Evolutionary conservation across 495 filamentous ascomycete genomes (phyloP), one percentile per base, ranked within the genome.

Genomic region (Penicillium odoratum): DNA sequence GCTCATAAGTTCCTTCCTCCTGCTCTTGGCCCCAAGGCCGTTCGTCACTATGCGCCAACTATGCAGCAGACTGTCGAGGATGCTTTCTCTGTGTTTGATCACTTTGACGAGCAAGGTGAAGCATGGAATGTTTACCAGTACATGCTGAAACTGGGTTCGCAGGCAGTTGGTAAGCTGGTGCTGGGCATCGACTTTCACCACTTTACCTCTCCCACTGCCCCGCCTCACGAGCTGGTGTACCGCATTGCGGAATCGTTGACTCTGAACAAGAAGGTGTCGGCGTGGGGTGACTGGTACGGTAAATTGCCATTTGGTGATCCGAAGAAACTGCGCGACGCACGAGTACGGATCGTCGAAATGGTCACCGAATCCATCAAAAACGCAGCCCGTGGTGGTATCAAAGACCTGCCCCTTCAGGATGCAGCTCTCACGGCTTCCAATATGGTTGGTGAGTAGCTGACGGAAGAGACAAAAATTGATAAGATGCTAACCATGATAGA

Each of bases 1-100:
- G 73, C 73, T 0, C 82, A 84, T 65, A 84, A 83, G 62, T 85
- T 82, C 61, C 54, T 85, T 1, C 79, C 82, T 0, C 81, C 82
- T 0, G 74, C 75, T 1, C 55, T 85, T 34, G 70, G 70, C 0
- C 82, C 82, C 18, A 81, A 79, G 55, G 82, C 81, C 0, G 78
- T 84, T 7, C 64, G 74, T 5, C 82, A 84, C 55, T 83, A 83
- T 60, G 72, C 77, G 0, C 78, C 80, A 2, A 69, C 69, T 6
- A 83, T 85, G 78, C 79, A 83, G 50, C 53, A 70, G 9, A 70
- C 72, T 0, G 74, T 74, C 0, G 64, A 75, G 40, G 61, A 70
- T 33, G 44, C 71, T 11, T 83, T 82, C 58, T 61, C 55, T 6
- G 76, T 83, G 3, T 82, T 84, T 28, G 82, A 84, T 61, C 70